Base-by-base conservation (phyloP, 2,329 filamentous ascomycete species). In the Epichloe uncinata region DNA sequence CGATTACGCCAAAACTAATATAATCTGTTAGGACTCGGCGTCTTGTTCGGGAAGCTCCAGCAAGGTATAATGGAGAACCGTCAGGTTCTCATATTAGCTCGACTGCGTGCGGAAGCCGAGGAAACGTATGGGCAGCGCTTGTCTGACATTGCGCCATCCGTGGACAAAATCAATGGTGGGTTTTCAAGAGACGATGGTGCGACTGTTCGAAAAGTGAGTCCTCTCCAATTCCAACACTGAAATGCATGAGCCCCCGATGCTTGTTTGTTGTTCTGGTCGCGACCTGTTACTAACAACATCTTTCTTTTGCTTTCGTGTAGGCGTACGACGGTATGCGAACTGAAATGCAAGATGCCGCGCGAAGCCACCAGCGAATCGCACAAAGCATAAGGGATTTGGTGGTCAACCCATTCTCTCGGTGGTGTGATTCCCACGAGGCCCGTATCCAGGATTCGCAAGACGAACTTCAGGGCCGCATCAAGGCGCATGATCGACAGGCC, bases 351-450 rank as follows among this genome's bases (percentile, higher is more conserved):
- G 87, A 95, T 63, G 90, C 90, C 26, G 74, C 89, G 48, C 85
- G 83, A 60, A 95, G 82, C 66, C 93, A 98, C 74, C 85, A 84
- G 65, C 96, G 95, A 72, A 97, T 98, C 57, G 89, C 90, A 41
- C 87, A 89, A 63, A 96, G 89, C 65, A 97, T 98, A 62, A 85
- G 91, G 55, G 91, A 98, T 66, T 79, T 98, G 16, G 93, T 98
- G 47, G 85, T 98, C 26, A 86, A 85, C 59, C 94, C 93, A 8
- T 98, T 98, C 69, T 80, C 88, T 52, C 83, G 88, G 61, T 98
- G 93, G 93, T 95, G 90, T 70, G 91, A 96, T 60, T 85, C 91
- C 52, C 93, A 98, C 70, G 90, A 95, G 59, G 77, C 81, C 54
- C 86, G 93, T 56, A 81, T 98, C 52, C 87, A 95, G 64, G 87